Evolutionary conservation across 768 basidiomycete genomes (phyloP), one percentile per base, ranked within the genome.

Genomic region (Rhodotorula diobovata): DNA sequence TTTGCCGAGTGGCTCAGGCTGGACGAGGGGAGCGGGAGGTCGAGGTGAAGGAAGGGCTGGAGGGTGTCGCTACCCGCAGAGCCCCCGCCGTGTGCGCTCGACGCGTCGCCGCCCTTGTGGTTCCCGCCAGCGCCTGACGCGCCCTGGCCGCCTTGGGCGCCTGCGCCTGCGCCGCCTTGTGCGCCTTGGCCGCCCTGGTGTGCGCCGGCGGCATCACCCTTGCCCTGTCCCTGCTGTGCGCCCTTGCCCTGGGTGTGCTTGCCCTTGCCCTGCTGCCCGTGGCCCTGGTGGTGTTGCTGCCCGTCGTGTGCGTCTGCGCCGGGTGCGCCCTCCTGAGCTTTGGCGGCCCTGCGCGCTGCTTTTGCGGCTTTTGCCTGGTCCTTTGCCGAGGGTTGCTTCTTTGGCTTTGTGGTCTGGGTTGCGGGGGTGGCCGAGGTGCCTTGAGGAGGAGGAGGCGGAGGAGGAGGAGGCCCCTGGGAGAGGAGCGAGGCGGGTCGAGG

Each of bases 1-100:
- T 90, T 93, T 39, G 89, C 86, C 86, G 89, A 88, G 53, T 85
- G 84, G 77, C 89, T 89, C 78, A 89, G 88, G 21, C 86, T 83
- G 51, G 75, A 71, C 71, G 83, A 82, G 15, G 72, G 67, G 25
- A 54, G 45, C 28, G 77, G 76, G n/a, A 72, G 68, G 60, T 76
- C 73, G 48, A 78, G 64, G 62, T 78, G 77, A 30, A 76, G 68
- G 74, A 78, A 78, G 32, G 75, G 74, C 45, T 75, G 74, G 43
- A 75, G 67, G 12, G 74, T 20, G 39, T 56, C 57, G 30, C 63
- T 46, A 14, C 48, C 21, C 9, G 70, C 25, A n/a, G n/a, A n/a
- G n/a, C n/a, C n/a, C 9, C 54, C 54, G 54, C 54, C 34, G 20
- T 55, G 54, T 18, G 54, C 56, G 15, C 56, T 30, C 25, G 56